Percentiles rank a stretch among this genome's conserved stretches.
Conservation (phyloP, 1,284 basidiomycete species). For the Trichosporon ovoides region DNA sequence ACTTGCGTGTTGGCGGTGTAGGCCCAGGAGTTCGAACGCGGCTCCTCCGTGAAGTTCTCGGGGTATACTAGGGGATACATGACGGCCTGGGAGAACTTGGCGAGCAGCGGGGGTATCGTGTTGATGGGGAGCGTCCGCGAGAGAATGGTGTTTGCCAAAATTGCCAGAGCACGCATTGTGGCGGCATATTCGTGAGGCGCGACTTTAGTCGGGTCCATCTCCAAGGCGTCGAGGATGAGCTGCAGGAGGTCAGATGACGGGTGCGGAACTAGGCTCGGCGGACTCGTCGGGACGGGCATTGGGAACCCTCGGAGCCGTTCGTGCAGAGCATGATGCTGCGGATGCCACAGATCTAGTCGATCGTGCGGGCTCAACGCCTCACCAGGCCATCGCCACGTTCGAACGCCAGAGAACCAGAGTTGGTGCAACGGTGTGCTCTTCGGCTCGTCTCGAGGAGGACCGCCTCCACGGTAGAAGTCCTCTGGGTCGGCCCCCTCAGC, state of each 20-base stretch:
- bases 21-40: conserved; percentile 28
- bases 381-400: conserved; percentile 46
- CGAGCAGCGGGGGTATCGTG: conserved; percentile 32
- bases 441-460: conserved; percentile 10
- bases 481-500: conserved; percentile 40
- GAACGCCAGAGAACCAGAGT: conserved; percentile 44
- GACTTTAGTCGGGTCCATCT: conserved; percentile 25
- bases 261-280: conserved; percentile 42
- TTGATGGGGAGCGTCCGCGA: conserved; percentile 45
- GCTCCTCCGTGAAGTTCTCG: conserved; percentile 22
- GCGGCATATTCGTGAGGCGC: conserved; percentile 28
- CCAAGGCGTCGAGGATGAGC: conserved; percentile 31
- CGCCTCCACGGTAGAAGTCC: conserved; percentile 34
- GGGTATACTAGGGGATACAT: conserved; percentile 41
- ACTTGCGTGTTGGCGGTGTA: conserved; percentile 47
- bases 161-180: conserved; percentile 44
- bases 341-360: conserved; percentile 47
- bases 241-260: conserved; percentile 30
- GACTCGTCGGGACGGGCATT: conserved; percentile 40
- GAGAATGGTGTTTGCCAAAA: conserved; percentile 45
- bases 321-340: conserved; percentile 32
- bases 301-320: conserved; percentile 45
- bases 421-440: conserved; percentile 21
- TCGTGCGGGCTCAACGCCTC: conserved; percentile 46
- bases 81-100: conserved; percentile 31